phyloP scores from a whole-genome alignment of 768 basidiomycete species.

The Trichaptum fuscoviolaceum region DNA sequence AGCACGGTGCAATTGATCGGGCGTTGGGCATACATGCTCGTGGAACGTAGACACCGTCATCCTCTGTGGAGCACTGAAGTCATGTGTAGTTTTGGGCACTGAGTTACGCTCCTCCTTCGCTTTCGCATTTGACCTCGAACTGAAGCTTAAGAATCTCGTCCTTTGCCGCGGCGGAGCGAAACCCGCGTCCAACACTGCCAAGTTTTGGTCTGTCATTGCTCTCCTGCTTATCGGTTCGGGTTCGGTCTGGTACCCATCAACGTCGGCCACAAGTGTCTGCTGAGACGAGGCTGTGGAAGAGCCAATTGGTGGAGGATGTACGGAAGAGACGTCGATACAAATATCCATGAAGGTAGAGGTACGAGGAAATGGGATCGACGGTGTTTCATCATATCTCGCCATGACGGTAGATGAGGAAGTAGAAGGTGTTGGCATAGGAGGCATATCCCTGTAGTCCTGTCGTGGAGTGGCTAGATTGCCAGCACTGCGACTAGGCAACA shows the following conservation, averaged over 20 bases:
- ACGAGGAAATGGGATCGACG: not conserved
- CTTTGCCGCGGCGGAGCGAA: not conserved
- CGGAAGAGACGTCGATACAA: not conserved
- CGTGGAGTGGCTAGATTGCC: not conserved
- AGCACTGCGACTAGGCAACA: not conserved
- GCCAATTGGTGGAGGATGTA: not conserved
- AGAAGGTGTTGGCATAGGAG: not conserved
- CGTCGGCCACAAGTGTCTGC: not conserved
- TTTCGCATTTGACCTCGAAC: not conserved
- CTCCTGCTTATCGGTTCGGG: not conserved
- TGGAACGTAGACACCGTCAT: conserved; percentile 20
- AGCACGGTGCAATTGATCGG: conserved; percentile 53
- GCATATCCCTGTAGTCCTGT: not conserved
- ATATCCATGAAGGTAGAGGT: not conserved
- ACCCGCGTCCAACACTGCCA: not conserved
- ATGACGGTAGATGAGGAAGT: not conserved
- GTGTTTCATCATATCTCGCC: not conserved
- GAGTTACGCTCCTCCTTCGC: not conserved
- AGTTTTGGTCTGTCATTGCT: not conserved
- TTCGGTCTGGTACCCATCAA: not conserved
- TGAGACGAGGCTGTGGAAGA: not conserved
- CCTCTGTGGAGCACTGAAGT: not conserved
- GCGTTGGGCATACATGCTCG: conserved; percentile 48
- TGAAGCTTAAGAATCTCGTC: not conserved
- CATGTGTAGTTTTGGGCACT: not conserved